Base-by-base conservation (phyloP, 257 asterid genomes). In the Avicennia marina region DNA sequence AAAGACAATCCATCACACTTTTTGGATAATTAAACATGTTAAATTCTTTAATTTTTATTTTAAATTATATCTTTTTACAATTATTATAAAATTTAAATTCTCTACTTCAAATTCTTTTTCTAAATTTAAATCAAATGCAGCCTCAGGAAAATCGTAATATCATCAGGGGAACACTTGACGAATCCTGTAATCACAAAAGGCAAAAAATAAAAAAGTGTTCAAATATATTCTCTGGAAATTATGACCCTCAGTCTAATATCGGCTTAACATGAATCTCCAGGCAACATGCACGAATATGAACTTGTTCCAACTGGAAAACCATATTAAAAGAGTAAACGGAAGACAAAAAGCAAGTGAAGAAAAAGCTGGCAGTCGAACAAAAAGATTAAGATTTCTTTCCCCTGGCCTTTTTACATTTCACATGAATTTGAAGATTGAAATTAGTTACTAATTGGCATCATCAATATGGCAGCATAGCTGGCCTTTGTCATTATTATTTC, bases 251-350 rank as follows among this genome's bases (percentile, higher is more conserved):
- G 22, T 34, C 55, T 40, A 48, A 42, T 43, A 16, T 51, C 29
- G 41, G 53, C 46, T 17, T 24, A 27, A 50, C 75, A 73, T 73
- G 73, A 75, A 71, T 57, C 58, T 64, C 21, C 32, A 29, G 62
- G 59, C 67, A 74, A 57, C 78, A 59, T 60, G 71, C 60, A 15
- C 49, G 60, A 73, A 39, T 71, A 53, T 65, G 75, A 62, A 32
- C 60, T 54, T 76, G 76, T 76, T 61, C 71, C 70, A 61, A 45
- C 77, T 25, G 60, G 57, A 56, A 55, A 12, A 16, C 4, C 2
- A n/a, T n/a, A n/a, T n/a, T n/a, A n/a, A n/a, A n/a, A n/a, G n/a
- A n/a, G n/a, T n/a, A 46, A 13, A 6, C 0, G 19, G 19, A 2
- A 2, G 12, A 42, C 2, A 11, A 18, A 45, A 45, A 1, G 2